phyloP scores from a whole-genome alignment of 78 protist genomes.

The Creolimax fragrantissima region DNA sequence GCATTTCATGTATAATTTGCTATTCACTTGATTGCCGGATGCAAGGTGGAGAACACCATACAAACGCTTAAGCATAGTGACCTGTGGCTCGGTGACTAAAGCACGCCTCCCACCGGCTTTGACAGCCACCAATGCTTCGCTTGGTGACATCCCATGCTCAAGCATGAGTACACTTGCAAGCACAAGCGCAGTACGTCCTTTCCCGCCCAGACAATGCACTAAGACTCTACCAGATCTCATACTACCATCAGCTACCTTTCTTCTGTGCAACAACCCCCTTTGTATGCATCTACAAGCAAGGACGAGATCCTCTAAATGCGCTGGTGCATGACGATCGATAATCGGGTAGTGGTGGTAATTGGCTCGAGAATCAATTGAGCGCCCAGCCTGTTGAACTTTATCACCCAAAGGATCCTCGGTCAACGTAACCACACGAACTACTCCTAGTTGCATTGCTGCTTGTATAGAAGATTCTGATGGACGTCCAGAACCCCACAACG shows the following conservation, averaged over 20 bases:
- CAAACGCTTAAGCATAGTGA: not conserved
- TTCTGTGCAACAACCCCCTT: not conserved
- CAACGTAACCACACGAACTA: not conserved
- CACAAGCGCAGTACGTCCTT: not conserved
- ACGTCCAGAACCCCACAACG: not conserved
- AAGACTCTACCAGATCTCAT: not conserved
- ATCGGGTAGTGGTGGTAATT: not conserved
- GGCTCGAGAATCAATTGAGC: not conserved
- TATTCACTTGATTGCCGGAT: not conserved
- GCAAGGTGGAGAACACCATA: not conserved
- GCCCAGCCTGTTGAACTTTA: not conserved
- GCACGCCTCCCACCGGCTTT: not conserved
- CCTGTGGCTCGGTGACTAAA: not conserved
- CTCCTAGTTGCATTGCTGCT: not conserved
- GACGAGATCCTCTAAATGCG: not conserved
- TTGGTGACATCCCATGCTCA: not conserved
- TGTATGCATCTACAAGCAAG: not conserved
- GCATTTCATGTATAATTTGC: no score
- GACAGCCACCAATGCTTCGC: not conserved
- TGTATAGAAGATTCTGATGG: not conserved
- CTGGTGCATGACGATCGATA: not conserved
- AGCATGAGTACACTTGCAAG: not conserved
- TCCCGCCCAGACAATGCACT: not conserved
- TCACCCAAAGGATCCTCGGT: not conserved
- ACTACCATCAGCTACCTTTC: not conserved